Conservation (phyloP, 164 flowering plant species). For the Houttuynia cordata region DNA sequence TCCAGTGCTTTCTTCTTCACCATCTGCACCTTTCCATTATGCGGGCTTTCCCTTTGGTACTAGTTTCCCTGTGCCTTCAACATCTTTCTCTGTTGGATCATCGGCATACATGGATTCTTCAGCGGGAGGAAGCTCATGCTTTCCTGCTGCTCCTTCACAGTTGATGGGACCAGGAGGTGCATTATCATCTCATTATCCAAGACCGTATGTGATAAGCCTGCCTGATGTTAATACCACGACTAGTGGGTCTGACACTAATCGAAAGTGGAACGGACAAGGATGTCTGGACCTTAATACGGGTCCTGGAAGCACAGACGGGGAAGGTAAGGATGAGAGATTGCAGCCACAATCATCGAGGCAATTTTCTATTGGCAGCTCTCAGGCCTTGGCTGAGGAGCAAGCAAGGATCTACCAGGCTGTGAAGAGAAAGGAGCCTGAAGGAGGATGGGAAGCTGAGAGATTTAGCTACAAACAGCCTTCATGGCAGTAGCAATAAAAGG, state of each 20-base stretch:
- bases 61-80: constrained; percentile 51
- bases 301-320: constrained; percentile 49
- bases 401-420: constrained; percentile 42
- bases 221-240: constrained; percentile 31
- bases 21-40: constrained; percentile 43
- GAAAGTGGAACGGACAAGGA: constrained; percentile 61
- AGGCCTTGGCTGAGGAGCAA: constrained; percentile 48
- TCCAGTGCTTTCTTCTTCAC: constrained; percentile 52
- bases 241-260: constrained; percentile 33
- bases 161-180: constrained; percentile 28
- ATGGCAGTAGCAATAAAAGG: constrained; percentile 31
- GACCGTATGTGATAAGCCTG: constrained; percentile 52
- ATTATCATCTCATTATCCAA: constrained; percentile 42
- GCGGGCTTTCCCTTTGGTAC: constrained; percentile 55
- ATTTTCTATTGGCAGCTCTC: constrained; percentile 41
- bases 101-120: constrained; percentile 52
- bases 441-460: constrained; percentile 50
- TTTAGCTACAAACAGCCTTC: constrained; percentile 39
- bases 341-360: constrained; percentile 32
- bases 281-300: constrained; percentile 76
- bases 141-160: constrained; percentile 42
- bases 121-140: constrained; percentile 37
- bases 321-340: constrained; percentile 56
- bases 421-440: constrained; percentile 48
- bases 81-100: constrained; percentile 47